Evolutionary conservation across 1,284 basidiomycete genomes (phyloP).

Genomic region (Xerocomus nothofagi): DNA sequence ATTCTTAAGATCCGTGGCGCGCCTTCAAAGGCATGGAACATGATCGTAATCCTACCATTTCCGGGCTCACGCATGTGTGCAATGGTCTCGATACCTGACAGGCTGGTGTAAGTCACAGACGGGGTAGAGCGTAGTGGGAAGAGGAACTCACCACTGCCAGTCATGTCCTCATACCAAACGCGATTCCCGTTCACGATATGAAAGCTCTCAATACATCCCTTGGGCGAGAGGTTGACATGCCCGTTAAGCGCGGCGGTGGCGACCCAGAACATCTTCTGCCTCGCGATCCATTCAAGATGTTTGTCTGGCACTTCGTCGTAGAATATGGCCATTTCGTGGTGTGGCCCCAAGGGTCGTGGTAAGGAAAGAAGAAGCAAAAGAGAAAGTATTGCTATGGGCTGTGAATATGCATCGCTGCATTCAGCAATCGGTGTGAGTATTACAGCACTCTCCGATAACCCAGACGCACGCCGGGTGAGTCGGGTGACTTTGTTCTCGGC

Average conservation of each 20-base stretch:
- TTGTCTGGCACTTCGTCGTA: constrained; percentile 47
- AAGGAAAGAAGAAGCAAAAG: background rate
- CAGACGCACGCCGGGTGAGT: too few relatives aligned
- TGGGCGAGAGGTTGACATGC: constrained; percentile 57
- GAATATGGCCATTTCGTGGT: constrained; percentile 32
- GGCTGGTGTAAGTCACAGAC: background rate
- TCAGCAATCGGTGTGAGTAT: too few relatives aligned
- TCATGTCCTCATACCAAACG: constrained; percentile 63
- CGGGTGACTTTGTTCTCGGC: too few relatives aligned
- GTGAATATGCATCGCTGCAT: too few relatives aligned
- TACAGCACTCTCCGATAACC: too few relatives aligned
- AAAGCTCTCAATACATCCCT: constrained; percentile 41
- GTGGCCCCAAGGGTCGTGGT: background rate
- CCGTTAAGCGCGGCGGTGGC: constrained; percentile 56
- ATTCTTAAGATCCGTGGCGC: constrained; percentile 46
- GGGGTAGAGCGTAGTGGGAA: background rate
- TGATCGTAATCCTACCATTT: constrained; percentile 54
- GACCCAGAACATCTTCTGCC: constrained; percentile 61
- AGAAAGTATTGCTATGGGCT: too few relatives aligned
- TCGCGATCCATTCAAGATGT: constrained; percentile 48
- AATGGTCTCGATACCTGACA: constrained; percentile 56
- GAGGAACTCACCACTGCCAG: constrained; percentile 49
- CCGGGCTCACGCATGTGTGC: constrained; percentile 51
- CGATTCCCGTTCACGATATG: constrained; percentile 47
- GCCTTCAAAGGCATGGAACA: constrained; percentile 58